These are phyloP conservation scores for Agrocybe pediades DNA, from an alignment of 768 basidiomycete genomes.

Conservation along the genomic window DNA sequence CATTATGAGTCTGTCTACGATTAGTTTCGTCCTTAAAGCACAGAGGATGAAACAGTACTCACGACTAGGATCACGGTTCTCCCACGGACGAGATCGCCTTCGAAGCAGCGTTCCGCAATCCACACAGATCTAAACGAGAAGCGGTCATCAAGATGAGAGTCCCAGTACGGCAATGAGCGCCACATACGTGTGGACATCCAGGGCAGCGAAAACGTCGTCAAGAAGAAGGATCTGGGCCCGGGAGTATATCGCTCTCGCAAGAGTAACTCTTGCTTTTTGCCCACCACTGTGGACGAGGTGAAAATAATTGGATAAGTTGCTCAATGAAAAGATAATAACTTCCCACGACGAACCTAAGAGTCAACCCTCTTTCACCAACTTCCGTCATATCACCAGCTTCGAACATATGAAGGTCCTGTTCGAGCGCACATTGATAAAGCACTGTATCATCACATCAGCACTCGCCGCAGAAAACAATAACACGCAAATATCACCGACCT, in stretches of 20 bases:
- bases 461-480: neutral
- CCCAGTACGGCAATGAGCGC: neutral
- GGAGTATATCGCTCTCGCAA: slow-evolving; percentile 49
- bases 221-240: slow-evolving; percentile 64
- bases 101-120: slow-evolving; percentile 71
- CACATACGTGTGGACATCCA: slow-evolving; percentile 48
- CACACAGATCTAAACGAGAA: slow-evolving; percentile 10
- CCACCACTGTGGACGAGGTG: slow-evolving; percentile 33
- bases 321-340: neutral
- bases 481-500: slow-evolving; percentile 12
- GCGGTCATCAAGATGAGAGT: neutral
- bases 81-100: slow-evolving; percentile 69
- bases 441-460: slow-evolving; percentile 31
- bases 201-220: slow-evolving; percentile 71
- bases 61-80: slow-evolving; percentile 83
- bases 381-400: slow-evolving; percentile 69
- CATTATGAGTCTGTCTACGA: slow-evolving; percentile 37
- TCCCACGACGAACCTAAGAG: slow-evolving; percentile 30
- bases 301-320: neutral
- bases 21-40: neutral
- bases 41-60: slow-evolving; percentile 19
- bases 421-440: slow-evolving; percentile 70
- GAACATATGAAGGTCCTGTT: slow-evolving; percentile 69
- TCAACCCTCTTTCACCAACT: slow-evolving; percentile 70
- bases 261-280: slow-evolving; percentile 48